Evolutionary conservation across 805 yeast species (phyloP), one percentile per base, ranked within the genome.

Genomic region (Suhomyces canberraensis): DNA sequence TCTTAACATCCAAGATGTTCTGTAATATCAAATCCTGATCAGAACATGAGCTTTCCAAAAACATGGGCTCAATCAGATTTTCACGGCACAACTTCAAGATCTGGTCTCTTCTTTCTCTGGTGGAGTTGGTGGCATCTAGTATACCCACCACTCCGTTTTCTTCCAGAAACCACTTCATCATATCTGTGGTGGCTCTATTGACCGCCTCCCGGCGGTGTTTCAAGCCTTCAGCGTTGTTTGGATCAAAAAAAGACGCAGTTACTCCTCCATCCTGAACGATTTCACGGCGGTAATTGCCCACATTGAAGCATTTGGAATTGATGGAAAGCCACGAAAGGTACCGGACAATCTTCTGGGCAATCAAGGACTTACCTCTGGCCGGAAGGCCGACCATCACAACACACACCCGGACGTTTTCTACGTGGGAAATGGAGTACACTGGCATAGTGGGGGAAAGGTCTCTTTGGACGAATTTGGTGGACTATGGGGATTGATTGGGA

Each of bases 251-350:
- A 14, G 79, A 84, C 2, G 95, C 90, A n/a, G 73, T 64, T 4
- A 89, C 81, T 3, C 78, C 73, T 24, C 76, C 76, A 8, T 68
- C 68, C 42, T 52, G 49, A 11, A 61, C 68, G 27, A 67, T 44
- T 31, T 76, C 66, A 31, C 96, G 76, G 45, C 98, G 75, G 58
- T 87, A 90, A 25, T 73, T 72, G 9, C 98, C 96, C 14, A 91
- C 95, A 54, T 88, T 89, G 66, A 93, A 93, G 39, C 89, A 83
- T 55, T 81, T 81, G 18, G 96, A 86, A 42, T 77, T 78, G 39
- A 93, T 84, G 2, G 95, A 84, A 26, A 91, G 72, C 98, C 98
- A 93, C 22, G 89, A 79, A 36, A 93, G 71, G 55, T 91, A 93
- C 31, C 98, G 75, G 21, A 91, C 95, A 36, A 93, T 84, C 58